These are phyloP conservation scores for Penicillium crystallinum DNA, from an alignment of 495 filamentous ascomycete genomes.

Conservation along the genomic window DNA sequence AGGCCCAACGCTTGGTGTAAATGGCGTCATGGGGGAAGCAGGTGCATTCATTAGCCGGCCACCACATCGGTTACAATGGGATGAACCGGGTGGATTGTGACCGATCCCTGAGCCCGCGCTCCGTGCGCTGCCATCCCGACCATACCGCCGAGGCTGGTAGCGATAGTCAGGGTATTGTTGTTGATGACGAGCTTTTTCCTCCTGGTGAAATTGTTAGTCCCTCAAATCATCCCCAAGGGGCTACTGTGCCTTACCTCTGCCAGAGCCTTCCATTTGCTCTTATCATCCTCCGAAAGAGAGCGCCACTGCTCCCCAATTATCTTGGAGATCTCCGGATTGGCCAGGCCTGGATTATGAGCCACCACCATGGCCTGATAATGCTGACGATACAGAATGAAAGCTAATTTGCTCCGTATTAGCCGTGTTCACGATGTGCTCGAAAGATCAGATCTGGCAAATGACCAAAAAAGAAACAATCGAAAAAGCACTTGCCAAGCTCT, in stretches of 20 bases:
- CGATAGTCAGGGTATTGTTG: slow-evolving; percentile 89
- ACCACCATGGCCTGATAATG: slow-evolving; percentile 82
- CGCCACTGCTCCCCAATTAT: slow-evolving; percentile 95
- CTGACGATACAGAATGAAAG: slow-evolving; percentile 96
- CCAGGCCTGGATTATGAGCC: slow-evolving; percentile 75
- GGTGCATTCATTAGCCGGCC: slow-evolving; percentile 45
- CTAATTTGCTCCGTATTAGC: slow-evolving; percentile 45
- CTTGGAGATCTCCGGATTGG: slow-evolving; percentile 97
- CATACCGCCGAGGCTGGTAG: slow-evolving; percentile 83
- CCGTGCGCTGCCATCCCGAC: slow-evolving; percentile 43
- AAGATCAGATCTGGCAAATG: background rate
- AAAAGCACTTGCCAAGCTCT: slow-evolving; percentile 25
- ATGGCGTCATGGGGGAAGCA: slow-evolving; percentile 36
- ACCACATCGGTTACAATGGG: slow-evolving; percentile 40
- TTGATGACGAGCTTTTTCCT: slow-evolving; percentile 88
- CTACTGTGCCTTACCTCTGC: slow-evolving; percentile 59
- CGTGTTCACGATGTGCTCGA: background rate
- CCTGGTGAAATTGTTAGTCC: slow-evolving; percentile 37
- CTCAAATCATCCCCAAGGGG: background rate
- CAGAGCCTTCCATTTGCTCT: slow-evolving; percentile 81
- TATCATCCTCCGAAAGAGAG: slow-evolving; percentile 64
- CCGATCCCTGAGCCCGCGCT: slow-evolving; percentile 30
- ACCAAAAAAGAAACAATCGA: slow-evolving; percentile 11
- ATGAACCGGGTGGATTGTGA: slow-evolving; percentile 36
- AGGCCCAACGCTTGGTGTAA: slow-evolving; percentile 20